phyloP scores from a whole-genome alignment of 805 yeast species.

The Sugiyamaella americana region DNA sequence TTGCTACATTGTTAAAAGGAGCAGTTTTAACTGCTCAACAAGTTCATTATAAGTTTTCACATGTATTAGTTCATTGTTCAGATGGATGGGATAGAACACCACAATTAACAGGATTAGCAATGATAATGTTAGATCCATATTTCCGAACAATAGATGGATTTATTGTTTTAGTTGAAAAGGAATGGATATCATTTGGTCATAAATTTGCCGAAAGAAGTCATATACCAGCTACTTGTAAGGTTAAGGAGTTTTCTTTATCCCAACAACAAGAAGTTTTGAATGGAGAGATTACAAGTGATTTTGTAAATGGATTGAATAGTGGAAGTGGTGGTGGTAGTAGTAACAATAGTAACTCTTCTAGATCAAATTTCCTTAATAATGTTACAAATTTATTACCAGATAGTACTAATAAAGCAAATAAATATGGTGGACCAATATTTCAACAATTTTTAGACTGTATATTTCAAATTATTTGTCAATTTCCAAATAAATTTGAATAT shows the following conservation, averaged over 20 bases:
- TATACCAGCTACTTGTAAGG: constrained; percentile 1
- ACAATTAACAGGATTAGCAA: constrained; percentile 76
- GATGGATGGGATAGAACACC: constrained; percentile 99
- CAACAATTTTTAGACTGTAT: constrained; percentile 91
- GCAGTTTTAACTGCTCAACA: constrained; percentile 75
- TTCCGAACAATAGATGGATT: constrained; percentile 86
- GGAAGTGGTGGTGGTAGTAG: constrained; percentile 1
- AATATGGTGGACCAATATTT: constrained; percentile 81
- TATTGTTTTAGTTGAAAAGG: constrained; percentile 79
- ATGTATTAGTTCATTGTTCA: constrained; percentile 85
- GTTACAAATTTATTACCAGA: neutral
- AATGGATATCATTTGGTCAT: constrained; percentile 94
- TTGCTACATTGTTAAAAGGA: constrained; percentile 62
- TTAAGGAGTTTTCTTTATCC: neutral
- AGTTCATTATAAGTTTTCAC: constrained; percentile 75
- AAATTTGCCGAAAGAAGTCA: constrained; percentile 63
- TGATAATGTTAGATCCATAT: constrained; percentile 84
- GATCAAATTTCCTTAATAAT: neutral
- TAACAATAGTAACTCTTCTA: neutral
- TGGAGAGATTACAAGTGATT: constrained; percentile 44
- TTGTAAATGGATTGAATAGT: constrained; percentile 35
- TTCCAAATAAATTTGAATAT: constrained; percentile 72
- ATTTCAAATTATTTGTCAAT: constrained; percentile 67
- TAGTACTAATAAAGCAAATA: constrained; percentile 25
- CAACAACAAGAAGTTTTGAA: neutral